Evolutionary conservation across 73 alveolate species (phyloP), one percentile per base, ranked within the genome.

Genomic region (Durusdinium trenchii): DNA sequence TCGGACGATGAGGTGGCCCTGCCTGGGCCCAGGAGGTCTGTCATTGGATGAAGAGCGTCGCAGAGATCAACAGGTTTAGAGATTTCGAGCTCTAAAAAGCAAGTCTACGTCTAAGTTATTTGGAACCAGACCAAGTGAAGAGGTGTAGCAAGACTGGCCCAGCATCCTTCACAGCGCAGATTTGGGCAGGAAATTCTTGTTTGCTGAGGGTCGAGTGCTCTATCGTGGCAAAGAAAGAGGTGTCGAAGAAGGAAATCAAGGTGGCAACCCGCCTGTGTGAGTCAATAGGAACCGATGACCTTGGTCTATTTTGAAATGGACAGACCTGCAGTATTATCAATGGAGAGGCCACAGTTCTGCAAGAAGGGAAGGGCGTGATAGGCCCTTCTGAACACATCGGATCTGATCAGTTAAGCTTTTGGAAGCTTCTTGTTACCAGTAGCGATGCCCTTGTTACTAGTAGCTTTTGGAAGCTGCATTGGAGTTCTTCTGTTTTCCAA

Each of bases 161-260:
- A 23, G 32, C 32, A 23, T 16, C 69, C 69, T 57, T 61, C 32
- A 4, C 75, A 2, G 75, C 75, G 0, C 75, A 12, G 75, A 61
- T n/a, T 61, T 61, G 38, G 75, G 32, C n/a, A n/a, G n/a, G n/a
- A n/a, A n/a, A n/a, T 28, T 30, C 47, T 47, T 45, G 67, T 42
- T 18, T 47, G 82, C 89, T 64, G 75, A 91, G 98, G 89, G 89
- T 69, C 43, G 90, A 91, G 85, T 91, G 98, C 98, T 69, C 89
- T 54, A 36, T 91, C 54, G 98, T 91, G 61, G 98, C 98, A 18
- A 91, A 91, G 98, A 91, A 91, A 50, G 98, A 91, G 87, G 96
- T 75, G 5, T 73, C 85, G 45, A 91, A 91, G 98, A 91, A 91
- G 87, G 98, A 91, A 57, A 91, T 91, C 78, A 91, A 91, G 98